Evolutionary conservation across 495 filamentous ascomycete species (phyloP).

Genomic region (Clohesyomyces aquaticus): DNA sequence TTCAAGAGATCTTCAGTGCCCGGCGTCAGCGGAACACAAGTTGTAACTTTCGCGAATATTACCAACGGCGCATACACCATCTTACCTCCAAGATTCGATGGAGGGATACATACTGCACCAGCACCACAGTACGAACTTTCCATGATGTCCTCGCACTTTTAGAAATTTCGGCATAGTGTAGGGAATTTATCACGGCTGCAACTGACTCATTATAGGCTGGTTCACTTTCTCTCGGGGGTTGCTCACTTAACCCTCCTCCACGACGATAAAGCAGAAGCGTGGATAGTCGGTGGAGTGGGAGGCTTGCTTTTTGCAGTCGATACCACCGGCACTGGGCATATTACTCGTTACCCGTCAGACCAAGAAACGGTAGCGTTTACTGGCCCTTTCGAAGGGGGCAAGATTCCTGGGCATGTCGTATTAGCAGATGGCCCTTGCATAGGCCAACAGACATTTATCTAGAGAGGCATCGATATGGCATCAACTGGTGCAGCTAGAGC

Average conservation of each 20-base stretch:
- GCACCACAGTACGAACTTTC: conserved; percentile 25
- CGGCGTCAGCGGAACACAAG: conserved; percentile 19
- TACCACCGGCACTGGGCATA: conserved; percentile 29
- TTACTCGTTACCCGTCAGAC: conserved; percentile 26
- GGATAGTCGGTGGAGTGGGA: conserved; percentile 22
- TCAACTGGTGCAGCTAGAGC: too few species aligned
- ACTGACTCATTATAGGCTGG: conserved; percentile 14
- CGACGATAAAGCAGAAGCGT: conserved; percentile 10
- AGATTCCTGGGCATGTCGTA: conserved; percentile 24
- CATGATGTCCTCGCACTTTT: background rate
- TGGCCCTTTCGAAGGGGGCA: conserved; percentile 27
- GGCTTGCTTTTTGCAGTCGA: conserved; percentile 28
- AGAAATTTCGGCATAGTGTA: background rate
- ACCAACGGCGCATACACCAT: conserved; percentile 26
- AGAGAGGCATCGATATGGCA: background rate
- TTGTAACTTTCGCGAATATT: conserved; percentile 24
- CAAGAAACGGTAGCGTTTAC: conserved; percentile 24
- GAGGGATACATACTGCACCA: conserved; percentile 29
- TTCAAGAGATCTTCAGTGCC: conserved; percentile 22
- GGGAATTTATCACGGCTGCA: background rate
- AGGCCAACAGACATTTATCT: conserved; percentile 28
- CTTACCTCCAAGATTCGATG: conserved; percentile 28
- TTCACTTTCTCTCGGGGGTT: conserved; percentile 31
- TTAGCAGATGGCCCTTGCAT: conserved; percentile 16
- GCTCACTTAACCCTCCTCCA: conserved; percentile 24